A percentile compares a stretch with the other conserved stretches of the same genome.
Conservation (phyloP, 2,329 filamentous ascomycete species). For the Ophiocordyceps australis region DNA sequence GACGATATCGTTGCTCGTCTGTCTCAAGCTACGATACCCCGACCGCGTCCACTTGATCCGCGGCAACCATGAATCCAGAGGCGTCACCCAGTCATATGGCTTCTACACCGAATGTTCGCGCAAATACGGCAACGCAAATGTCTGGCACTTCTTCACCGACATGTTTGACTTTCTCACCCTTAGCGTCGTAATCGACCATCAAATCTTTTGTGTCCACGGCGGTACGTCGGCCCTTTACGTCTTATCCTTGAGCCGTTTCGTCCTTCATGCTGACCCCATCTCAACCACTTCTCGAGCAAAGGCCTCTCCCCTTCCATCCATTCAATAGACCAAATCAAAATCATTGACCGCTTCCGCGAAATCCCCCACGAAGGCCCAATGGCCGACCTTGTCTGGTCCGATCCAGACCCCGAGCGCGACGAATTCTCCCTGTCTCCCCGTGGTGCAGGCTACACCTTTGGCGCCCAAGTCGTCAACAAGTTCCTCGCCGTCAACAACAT, state of each 20-base stretch:
- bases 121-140: slow-evolving; percentile 96
- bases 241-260: no score
- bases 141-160: slow-evolving; percentile 99
- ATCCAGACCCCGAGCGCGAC: slow-evolving; percentile 91
- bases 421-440: slow-evolving; percentile 90
- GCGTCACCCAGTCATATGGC: slow-evolving; percentile 95
- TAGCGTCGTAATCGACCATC: slow-evolving; percentile 94
- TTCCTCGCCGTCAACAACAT: slow-evolving; percentile 95
- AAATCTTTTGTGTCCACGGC: slow-evolving; percentile 98
- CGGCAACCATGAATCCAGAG: slow-evolving; percentile 93
- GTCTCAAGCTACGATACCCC: slow-evolving; percentile 91
- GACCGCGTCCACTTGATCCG: slow-evolving; percentile 90
- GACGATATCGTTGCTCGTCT: slow-evolving; percentile 94
- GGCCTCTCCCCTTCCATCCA: slow-evolving; percentile 81
- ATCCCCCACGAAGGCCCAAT: slow-evolving; percentile 98
- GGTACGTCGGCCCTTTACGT: slow-evolving; percentile 37
- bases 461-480: slow-evolving; percentile 94
- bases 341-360: slow-evolving; percentile 96
- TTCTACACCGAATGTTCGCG: slow-evolving; percentile 97
- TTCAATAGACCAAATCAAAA: slow-evolving; percentile 98
- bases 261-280: no score
- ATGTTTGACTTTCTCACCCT: slow-evolving; percentile 99
- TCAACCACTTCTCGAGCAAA: slow-evolving; percentile 10
- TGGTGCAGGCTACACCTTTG: slow-evolving; percentile 93
- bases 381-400: slow-evolving; percentile 98